These are phyloP conservation scores for Cardamine chenopodiifolia DNA, from an alignment of 345 rosid genomes.

Conservation along the genomic window DNA sequence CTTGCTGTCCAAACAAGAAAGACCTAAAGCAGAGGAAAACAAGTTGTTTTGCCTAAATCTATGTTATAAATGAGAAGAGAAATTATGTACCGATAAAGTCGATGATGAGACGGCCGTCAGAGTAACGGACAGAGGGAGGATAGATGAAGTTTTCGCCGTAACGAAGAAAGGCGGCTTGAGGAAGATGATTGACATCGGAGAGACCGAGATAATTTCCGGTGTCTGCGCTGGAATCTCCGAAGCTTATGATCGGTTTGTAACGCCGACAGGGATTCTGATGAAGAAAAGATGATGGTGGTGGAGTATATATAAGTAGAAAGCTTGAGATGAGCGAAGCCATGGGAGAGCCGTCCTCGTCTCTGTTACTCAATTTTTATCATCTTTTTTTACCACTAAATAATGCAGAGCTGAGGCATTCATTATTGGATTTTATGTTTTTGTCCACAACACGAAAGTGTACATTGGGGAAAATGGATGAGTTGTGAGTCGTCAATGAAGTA, in stretches of 20 bases:
- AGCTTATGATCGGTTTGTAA: slow-evolving; percentile 51
- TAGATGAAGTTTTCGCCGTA: slow-evolving; percentile 54
- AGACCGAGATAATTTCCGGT: slow-evolving; percentile 47
- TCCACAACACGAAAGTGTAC: too few relatives aligned
- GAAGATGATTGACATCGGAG: slow-evolving; percentile 17
- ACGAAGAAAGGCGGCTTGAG: slow-evolving; percentile 42
- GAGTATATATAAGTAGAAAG: slow-evolving; percentile 4
- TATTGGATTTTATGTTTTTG: too few relatives aligned
- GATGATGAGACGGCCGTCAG: slow-evolving; percentile 59
- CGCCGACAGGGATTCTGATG: slow-evolving; percentile 21
- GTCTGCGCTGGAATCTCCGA: slow-evolving; percentile 62
- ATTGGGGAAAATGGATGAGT: too few relatives aligned
- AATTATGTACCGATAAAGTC: slow-evolving; percentile 52
- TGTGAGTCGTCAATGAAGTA: neutral
- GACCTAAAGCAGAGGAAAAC: neutral
- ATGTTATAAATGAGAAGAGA: too few relatives aligned
- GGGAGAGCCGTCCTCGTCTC: neutral
- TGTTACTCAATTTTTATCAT: neutral
- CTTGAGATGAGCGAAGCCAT: slow-evolving; percentile 35
- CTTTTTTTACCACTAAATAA: neutral
- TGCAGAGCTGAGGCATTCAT: neutral
- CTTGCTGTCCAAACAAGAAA: slow-evolving; percentile 7
- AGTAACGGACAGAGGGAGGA: slow-evolving; percentile 50
- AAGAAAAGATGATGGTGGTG: neutral
- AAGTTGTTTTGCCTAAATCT: neutral